These are phyloP conservation scores for Aureobasidium namibiae DNA, from an alignment of 2,329 filamentous ascomycete species.

Conservation along the genomic window DNA sequence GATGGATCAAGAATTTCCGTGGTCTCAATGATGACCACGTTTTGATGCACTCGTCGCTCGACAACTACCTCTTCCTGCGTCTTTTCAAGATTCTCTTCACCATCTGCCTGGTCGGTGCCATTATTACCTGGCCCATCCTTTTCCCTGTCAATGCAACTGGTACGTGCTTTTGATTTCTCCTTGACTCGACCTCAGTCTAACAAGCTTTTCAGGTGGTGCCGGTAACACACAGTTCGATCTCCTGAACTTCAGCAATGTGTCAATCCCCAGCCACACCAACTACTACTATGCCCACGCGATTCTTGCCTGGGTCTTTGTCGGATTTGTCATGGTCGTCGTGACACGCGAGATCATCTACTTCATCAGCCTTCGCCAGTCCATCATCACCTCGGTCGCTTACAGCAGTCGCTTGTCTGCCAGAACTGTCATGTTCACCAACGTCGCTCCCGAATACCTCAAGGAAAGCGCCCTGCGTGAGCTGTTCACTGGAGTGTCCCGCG, in stretches of 20 bases:
- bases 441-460: slow-evolving; percentile 55
- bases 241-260: slow-evolving; percentile 31
- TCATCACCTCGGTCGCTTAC: slow-evolving; percentile 36
- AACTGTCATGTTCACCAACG: slow-evolving; percentile 41
- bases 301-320: slow-evolving; percentile 36
- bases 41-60: slow-evolving; percentile 41
- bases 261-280: slow-evolving; percentile 35
- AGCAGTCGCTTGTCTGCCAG: slow-evolving; percentile 37
- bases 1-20: slow-evolving; percentile 43
- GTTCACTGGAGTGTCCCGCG: slow-evolving; percentile 50
- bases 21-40: slow-evolving; percentile 37
- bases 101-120: slow-evolving; percentile 34
- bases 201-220: slow-evolving; percentile 42
- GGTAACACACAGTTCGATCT: slow-evolving; percentile 33
- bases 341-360: slow-evolving; percentile 46
- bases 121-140: slow-evolving; percentile 39
- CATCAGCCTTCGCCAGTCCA: slow-evolving; percentile 42
- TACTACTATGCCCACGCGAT: slow-evolving; percentile 38
- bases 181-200: background rate
- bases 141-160: slow-evolving; percentile 52
- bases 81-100: slow-evolving; percentile 38
- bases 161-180: background rate
- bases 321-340: slow-evolving; percentile 79
- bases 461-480: slow-evolving; percentile 39
- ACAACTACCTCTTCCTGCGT: slow-evolving; percentile 41